Evolutionary conservation across 2,329 filamentous ascomycete genomes (phyloP), one percentile per base, ranked within the genome.

Genomic region (Trichoderma cornu-damae): DNA sequence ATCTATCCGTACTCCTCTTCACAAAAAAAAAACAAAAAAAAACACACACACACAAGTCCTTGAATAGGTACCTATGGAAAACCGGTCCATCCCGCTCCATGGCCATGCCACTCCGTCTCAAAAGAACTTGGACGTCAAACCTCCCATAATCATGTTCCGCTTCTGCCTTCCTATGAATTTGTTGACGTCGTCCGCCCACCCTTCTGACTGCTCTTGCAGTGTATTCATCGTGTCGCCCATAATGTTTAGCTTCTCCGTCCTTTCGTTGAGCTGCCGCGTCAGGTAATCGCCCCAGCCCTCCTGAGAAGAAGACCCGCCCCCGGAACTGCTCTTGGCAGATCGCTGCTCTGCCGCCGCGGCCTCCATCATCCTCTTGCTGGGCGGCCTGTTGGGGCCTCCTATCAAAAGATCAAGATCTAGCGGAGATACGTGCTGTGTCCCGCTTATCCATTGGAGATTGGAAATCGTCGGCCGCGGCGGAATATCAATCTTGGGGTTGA

Each of bases 381-480:
- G 87, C 3, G 93, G 94, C 2, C 94, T 83, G 66, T 94, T 88
- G 1, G 91, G 86, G 0, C 93, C 93, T 50, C 93, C 90, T 59
- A 99, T 94, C 1, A 99, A 77, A 2, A 96, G 74, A 67, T 97
- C 94, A 67, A 99, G 84, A 66, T 99, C 94, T 2, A 86, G 79
- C 0, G 90, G 87, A 1, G 90, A 90, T 44, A 99, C 82, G 65
- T 95, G 88, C 71, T 96, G 93, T 1, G 93, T 97, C 3, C 94
- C 94, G 0, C 91, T 88, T 52, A 99, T 90, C 94, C 94, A 99
- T 73, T 97, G 91, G 35, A 99, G 73, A 66, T 95, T 96, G 18
- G 89, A 95, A 60, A 99, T 99, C 0, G 91, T 96, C 1, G 94
- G 94, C 2, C 94, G 84, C 11, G 90, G 80, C 2, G 92, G 93